Evolutionary conservation across 2,329 filamentous ascomycete genomes (phyloP).

Genomic region (Arthroderma sp.): DNA sequence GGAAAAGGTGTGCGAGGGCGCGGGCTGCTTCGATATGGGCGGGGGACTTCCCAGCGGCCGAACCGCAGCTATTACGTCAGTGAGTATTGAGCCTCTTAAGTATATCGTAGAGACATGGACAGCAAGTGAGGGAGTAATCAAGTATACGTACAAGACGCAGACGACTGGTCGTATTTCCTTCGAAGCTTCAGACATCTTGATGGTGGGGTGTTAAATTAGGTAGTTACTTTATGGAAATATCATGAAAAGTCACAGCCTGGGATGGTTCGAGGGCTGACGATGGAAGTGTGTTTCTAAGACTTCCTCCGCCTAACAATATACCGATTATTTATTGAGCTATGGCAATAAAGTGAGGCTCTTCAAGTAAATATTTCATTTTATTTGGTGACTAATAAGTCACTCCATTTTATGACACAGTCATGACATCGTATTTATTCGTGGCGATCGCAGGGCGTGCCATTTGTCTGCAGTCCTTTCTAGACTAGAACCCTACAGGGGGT

Average conservation of each 20-base stretch:
- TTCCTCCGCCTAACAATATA: not conserved
- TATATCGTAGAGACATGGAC: not conserved
- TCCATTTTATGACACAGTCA: not conserved
- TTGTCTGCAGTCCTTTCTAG: not conserved
- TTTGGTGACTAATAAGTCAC: not conserved
- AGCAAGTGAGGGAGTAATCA: not conserved
- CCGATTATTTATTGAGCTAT: not conserved
- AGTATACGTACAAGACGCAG: constrained; percentile 62
- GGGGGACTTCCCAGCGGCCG: constrained; percentile 59
- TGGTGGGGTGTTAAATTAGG: constrained; percentile 26
- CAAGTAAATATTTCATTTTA: not conserved
- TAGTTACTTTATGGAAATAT: constrained; percentile 17
- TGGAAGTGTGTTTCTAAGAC: not conserved
- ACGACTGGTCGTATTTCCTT: constrained; percentile 49
- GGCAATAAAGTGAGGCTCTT: not conserved
- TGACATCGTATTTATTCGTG: not conserved
- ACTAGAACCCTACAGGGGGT: too few species aligned
- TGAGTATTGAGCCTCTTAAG: constrained; percentile 1
- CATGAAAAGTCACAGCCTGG: not conserved
- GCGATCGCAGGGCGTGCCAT: not conserved
- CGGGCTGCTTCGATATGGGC: constrained; percentile 68
- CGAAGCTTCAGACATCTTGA: constrained; percentile 13
- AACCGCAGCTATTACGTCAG: constrained; percentile 56
- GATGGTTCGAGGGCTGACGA: not conserved
- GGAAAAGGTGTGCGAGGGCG: constrained; percentile 59